Percentiles rank a stretch among this genome's conserved stretches.
Evolutionary conservation across 1,284 basidiomycete species (phyloP).

Genomic region (Farysia itapuensis): DNA sequence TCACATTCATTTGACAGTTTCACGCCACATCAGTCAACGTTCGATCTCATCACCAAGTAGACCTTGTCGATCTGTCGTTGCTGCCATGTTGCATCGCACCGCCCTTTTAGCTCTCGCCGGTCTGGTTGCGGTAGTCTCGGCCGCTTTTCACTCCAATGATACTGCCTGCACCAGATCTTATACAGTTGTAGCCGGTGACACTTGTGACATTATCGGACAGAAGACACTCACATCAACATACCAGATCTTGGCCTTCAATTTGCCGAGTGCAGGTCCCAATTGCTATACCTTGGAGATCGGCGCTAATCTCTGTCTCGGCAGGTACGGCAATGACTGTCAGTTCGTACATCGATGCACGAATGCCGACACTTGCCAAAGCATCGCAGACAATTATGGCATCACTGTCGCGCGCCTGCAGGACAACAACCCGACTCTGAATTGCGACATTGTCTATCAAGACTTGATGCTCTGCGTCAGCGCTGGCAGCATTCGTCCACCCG

Average conservation of each 20-base stretch:
- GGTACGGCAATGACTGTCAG: constrained; percentile 53
- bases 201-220: constrained; percentile 71
- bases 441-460: constrained; percentile 44
- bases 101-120: no score
- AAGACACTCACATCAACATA: constrained; percentile 72
- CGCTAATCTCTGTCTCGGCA: constrained; percentile 61
- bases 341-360: constrained; percentile 39
- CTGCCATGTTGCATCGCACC: no score
- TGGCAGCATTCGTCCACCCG: constrained; percentile 41
- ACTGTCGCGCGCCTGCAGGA: constrained; percentile 18
- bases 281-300: constrained; percentile 69
- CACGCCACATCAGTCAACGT: no score
- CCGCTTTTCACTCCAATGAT: constrained; percentile 37
- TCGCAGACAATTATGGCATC: constrained; percentile 43
- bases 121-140: no score
- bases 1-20: no score
- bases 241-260: constrained; percentile 71
- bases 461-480: constrained; percentile 46
- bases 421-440: constrained; percentile 50
- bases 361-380: constrained; percentile 40
- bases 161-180: constrained; percentile 68
- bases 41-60: no score
- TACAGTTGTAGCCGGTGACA: constrained; percentile 68
- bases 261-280: constrained; percentile 62
- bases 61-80: no score